These are phyloP conservation scores for Cicer chorassanicum DNA, from an alignment of 306 rosid genomes.

Conservation along the genomic window DNA sequence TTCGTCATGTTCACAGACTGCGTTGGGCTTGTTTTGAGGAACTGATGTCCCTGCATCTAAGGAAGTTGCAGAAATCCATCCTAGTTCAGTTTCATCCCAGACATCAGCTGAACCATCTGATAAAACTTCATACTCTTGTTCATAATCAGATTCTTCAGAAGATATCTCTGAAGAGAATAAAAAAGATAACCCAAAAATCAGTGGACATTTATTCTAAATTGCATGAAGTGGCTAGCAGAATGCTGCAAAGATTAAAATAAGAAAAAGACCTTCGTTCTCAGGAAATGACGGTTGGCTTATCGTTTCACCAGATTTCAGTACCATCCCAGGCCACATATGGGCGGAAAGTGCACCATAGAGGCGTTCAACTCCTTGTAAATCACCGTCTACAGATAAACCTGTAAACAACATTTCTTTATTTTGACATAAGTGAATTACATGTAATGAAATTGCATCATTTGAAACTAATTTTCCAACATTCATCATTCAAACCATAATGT, in stretches of 20 bases:
- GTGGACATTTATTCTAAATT: slow-evolving; percentile 14
- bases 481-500: slow-evolving; percentile 14
- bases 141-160: slow-evolving; percentile 87
- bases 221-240: slow-evolving; percentile 5
- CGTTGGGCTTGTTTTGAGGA: slow-evolving; percentile 39
- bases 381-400: slow-evolving; percentile 85
- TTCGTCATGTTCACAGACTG: slow-evolving; percentile 38
- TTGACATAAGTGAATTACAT: slow-evolving; percentile 6
- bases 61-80: slow-evolving; percentile 66
- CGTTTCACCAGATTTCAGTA: slow-evolving; percentile 78
- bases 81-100: slow-evolving; percentile 69
- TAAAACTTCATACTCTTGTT: slow-evolving; percentile 73
- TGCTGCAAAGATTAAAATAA: slow-evolving; percentile 14
- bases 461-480: slow-evolving; percentile 2
- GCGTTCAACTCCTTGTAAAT: slow-evolving; percentile 90
- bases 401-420: slow-evolving; percentile 43
- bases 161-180: slow-evolving; percentile 61
- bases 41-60: slow-evolving; percentile 47
- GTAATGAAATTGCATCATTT: slow-evolving; percentile 10
- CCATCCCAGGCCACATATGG: slow-evolving; percentile 97
- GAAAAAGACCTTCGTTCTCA: slow-evolving; percentile 65
- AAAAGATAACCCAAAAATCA: slow-evolving; percentile 43
- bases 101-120: slow-evolving; percentile 75
- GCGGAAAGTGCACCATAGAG: slow-evolving; percentile 88
- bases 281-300: slow-evolving; percentile 69